Evolutionary conservation across 495 filamentous ascomycete genomes (phyloP).

Genomic region (Neurospora hispaniola): DNA sequence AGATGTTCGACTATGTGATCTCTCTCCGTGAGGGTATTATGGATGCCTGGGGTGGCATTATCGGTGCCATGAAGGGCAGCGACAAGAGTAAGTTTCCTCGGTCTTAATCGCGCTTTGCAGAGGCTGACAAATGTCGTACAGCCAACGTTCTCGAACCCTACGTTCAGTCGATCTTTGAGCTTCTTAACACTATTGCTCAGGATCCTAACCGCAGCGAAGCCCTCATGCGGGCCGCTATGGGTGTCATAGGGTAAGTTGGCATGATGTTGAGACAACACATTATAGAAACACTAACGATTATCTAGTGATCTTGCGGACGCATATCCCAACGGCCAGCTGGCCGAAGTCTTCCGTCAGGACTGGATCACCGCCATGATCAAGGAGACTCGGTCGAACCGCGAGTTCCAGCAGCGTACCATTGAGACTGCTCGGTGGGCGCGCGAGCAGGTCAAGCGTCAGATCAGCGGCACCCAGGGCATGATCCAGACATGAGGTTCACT

Average conservation of each 20-base stretch:
- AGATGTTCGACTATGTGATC: constrained; percentile 92
- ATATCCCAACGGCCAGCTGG: constrained; percentile 82
- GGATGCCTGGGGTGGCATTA: constrained; percentile 96
- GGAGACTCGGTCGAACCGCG: constrained; percentile 74
- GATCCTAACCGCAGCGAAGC: constrained; percentile 85
- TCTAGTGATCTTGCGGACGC: constrained; percentile 83
- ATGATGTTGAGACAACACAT: background rate
- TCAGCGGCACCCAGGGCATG: constrained; percentile 42
- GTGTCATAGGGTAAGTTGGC: constrained; percentile 76
- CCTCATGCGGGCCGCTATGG: constrained; percentile 85
- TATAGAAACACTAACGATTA: background rate
- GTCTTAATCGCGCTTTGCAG: background rate
- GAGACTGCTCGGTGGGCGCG: constrained; percentile 96
- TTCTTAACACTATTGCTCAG: constrained; percentile 69
- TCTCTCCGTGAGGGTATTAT: constrained; percentile 94
- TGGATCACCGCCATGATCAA: constrained; percentile 83
- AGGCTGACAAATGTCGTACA: constrained; percentile 17
- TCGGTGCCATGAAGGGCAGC: constrained; percentile 78
- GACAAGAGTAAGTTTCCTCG: constrained; percentile 51
- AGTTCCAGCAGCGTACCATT: constrained; percentile 70
- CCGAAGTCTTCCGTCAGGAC: constrained; percentile 72
- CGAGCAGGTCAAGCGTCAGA: constrained; percentile 92
- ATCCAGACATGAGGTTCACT: constrained; percentile 29
- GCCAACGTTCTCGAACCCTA: constrained; percentile 63
- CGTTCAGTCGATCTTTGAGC: constrained; percentile 77